Evolutionary conservation across 2,329 filamentous ascomycete species (phyloP).

Genomic region (Talaromyces sp.): DNA sequence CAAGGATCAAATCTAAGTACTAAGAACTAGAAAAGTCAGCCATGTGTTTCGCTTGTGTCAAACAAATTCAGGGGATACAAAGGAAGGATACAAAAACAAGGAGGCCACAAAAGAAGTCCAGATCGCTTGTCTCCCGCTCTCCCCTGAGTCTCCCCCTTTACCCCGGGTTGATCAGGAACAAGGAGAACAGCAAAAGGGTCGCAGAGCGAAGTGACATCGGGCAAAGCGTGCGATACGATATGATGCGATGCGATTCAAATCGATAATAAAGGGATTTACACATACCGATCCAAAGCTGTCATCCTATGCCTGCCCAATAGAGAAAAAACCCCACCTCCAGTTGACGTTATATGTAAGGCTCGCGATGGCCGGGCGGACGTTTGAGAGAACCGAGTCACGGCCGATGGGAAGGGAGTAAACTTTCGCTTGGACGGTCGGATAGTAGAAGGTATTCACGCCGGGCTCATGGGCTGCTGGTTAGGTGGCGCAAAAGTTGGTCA

Average conservation of each 20-base stretch:
- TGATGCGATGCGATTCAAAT: not conserved
- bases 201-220: not conserved
- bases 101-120: not conserved
- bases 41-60: not conserved
- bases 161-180: not conserved
- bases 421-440: not conserved
- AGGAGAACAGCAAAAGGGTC: not conserved
- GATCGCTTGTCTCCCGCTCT: not conserved
- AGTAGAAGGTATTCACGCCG: not conserved
- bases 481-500: not conserved
- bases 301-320: not conserved
- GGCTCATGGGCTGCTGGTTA: not conserved
- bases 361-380: not conserved
- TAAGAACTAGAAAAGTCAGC: not conserved
- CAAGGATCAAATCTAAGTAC: not conserved
- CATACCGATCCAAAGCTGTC: not conserved
- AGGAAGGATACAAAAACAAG: not conserved
- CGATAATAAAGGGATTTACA: not conserved
- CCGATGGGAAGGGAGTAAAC: not conserved
- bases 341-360: not conserved
- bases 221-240: not conserved
- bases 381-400: not conserved
- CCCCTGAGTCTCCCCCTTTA: not conserved
- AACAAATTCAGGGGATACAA: not conserved
- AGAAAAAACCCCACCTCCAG: not conserved